A percentile compares a stretch with the other conserved stretches of the same genome.
Evolutionary conservation across 1,284 basidiomycete genomes (phyloP).

Genomic region (Trametes versicolor): DNA sequence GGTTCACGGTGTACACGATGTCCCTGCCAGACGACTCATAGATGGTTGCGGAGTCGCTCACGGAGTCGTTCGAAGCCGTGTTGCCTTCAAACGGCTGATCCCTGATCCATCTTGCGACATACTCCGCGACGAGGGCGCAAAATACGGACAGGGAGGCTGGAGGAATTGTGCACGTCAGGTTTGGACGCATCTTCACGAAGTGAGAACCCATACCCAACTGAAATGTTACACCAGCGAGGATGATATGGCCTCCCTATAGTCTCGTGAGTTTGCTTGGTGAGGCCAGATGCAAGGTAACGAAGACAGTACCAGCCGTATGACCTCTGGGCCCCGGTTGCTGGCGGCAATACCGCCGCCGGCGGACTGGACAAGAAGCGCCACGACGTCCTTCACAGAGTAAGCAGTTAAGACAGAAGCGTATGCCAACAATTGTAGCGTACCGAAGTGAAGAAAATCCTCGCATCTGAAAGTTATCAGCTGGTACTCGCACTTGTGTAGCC

Average conservation of each 20-base stretch:
- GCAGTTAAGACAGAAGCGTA: too few species aligned
- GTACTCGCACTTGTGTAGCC: too few species aligned
- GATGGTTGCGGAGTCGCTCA: neutral
- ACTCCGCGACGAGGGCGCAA: neutral
- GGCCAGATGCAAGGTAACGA: too few species aligned
- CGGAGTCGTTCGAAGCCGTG: neutral
- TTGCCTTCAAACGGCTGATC: neutral
- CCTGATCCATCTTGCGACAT: neutral
- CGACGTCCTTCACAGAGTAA: neutral
- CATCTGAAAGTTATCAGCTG: neutral
- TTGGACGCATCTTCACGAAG: too few species aligned
- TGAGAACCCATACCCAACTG: slow-evolving; percentile 2
- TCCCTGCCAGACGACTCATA: neutral
- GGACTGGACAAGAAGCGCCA: slow-evolving; percentile 2
- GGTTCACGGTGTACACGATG: neutral
- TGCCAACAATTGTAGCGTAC: neutral
- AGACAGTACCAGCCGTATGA: neutral
- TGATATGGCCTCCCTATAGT: slow-evolving; percentile 3
- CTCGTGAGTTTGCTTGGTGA: neutral
- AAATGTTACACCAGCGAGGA: slow-evolving; percentile 2
- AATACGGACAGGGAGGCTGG: slow-evolving; percentile 6
- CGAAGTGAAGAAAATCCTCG: slow-evolving; percentile 3
- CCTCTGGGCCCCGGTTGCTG: neutral
- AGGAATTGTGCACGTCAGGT: neutral
- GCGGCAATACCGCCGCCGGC: slow-evolving; percentile 2